Conservation (phyloP, 441 rosid genomes). For the Pelargonium fulgidum region DNA sequence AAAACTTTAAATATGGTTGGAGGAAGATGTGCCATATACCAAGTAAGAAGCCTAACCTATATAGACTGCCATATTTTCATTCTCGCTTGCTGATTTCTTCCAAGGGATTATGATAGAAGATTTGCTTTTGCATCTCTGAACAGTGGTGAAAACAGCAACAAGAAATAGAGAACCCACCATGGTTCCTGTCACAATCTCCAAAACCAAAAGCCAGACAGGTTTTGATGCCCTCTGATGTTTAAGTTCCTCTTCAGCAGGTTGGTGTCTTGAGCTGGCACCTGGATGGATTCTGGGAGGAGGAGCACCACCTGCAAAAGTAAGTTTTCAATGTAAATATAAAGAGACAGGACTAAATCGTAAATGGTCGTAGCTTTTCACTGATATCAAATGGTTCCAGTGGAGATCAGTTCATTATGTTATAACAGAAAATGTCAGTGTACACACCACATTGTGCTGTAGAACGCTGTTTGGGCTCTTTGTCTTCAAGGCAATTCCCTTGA, state of each 20-base stretch:
- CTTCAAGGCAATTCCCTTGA: constrained; percentile 81
- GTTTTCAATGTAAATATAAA: constrained; percentile 14
- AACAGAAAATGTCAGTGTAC: constrained; percentile 14
- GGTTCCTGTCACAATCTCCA: constrained; percentile 79
- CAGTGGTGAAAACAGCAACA: constrained; percentile 53
- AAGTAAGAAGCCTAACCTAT: constrained; percentile 49
- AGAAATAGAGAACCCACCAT: constrained; percentile 67
- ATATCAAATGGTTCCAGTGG: constrained; percentile 4
- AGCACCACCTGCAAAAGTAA: constrained; percentile 35
- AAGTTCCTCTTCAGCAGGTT: constrained; percentile 36
- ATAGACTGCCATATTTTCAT: constrained; percentile 60
- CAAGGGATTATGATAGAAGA: constrained; percentile 86
- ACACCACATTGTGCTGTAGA: constrained; percentile 58
- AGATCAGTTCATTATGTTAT: background rate
- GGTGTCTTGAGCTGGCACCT: constrained; percentile 34
- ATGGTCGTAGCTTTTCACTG: constrained; percentile 8
- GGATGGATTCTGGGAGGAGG: constrained; percentile 41
- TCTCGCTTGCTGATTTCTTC: constrained; percentile 86
- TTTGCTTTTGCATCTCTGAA: constrained; percentile 66
- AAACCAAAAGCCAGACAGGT: constrained; percentile 76
- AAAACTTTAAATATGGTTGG: constrained; percentile 4
- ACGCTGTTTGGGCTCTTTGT: constrained; percentile 61
- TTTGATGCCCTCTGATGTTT: constrained; percentile 46
- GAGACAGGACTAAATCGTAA: constrained; percentile 9
- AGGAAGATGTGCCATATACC: constrained; percentile 10